Percentiles rank a stretch among this genome's conserved stretches.
These are phyloP conservation scores for Fulvia fulva DNA, from an alignment of 2,329 filamentous ascomycete genomes.

Conservation along the genomic window DNA sequence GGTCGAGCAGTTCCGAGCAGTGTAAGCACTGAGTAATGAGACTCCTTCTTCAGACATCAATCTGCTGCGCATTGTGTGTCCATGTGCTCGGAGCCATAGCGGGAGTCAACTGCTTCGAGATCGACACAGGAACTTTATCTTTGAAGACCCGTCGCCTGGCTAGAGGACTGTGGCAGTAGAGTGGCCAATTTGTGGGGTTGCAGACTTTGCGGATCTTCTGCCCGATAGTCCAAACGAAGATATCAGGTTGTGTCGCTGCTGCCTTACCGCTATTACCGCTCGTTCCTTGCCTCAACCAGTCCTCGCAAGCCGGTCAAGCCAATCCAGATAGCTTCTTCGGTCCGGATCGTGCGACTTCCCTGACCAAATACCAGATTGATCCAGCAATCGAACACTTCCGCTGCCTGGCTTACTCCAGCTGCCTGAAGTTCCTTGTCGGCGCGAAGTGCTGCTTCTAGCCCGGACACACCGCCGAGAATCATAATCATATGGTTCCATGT, in stretches of 20 bases:
- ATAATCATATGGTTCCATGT: slow-evolving; percentile 64
- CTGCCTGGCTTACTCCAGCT: slow-evolving; percentile 61
- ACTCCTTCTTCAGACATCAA: background rate
- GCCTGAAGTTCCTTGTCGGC: slow-evolving; percentile 56
- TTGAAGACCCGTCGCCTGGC: background rate
- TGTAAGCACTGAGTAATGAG: slow-evolving; percentile 4
- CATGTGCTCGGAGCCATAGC: no score
- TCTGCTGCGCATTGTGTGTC: background rate
- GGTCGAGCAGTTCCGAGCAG: background rate
- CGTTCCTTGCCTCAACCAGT: slow-evolving; percentile 27
- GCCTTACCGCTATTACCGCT: background rate
- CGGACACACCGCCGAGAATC: slow-evolving; percentile 76
- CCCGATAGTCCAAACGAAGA: background rate
- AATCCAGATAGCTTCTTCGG: slow-evolving; percentile 78
- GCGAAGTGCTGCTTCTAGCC: slow-evolving; percentile 69
- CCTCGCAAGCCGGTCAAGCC: slow-evolving; percentile 64
- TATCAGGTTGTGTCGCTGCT: background rate
- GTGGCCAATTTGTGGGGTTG: background rate
- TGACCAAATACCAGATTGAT: slow-evolving; percentile 76
- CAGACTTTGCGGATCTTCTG: background rate
- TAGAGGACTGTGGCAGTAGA: background rate
- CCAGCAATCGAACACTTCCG: slow-evolving; percentile 78
- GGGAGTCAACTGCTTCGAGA: no score
- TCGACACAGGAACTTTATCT: background rate
- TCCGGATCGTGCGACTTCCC: slow-evolving; percentile 76